These are phyloP conservation scores for Fusarium decemcellulare DNA, from an alignment of 2,329 filamentous ascomycete species.

Conservation along the genomic window DNA sequence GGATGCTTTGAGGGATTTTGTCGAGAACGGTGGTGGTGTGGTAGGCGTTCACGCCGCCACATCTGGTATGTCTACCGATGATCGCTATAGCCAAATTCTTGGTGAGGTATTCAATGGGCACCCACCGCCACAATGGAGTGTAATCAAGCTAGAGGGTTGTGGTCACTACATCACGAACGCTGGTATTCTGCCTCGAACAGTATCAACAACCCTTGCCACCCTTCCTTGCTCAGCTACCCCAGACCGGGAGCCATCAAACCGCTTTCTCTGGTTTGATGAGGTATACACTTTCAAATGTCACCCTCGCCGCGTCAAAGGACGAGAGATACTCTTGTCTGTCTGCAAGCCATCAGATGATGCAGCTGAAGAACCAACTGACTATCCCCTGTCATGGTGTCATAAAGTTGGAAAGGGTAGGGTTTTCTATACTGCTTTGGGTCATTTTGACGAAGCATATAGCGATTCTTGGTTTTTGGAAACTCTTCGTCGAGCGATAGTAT, in stretches of 20 bases:
- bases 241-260: accelerated
- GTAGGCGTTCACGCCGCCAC: conserved; percentile 34
- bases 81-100: conserved; percentile 17
- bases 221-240: accelerated
- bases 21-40: conserved; percentile 21
- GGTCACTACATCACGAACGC: conserved; percentile 5
- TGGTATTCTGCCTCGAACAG: not conserved
- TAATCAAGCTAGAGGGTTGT: not conserved
- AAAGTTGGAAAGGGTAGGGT: conserved; percentile 16
- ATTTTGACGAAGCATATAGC: conserved; percentile 28
- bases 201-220: not conserved
- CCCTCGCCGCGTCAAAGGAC: not conserved
- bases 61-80: not conserved
- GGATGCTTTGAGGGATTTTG: not conserved
- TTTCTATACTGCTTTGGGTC: conserved; percentile 31
- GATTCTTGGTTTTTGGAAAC: conserved; percentile 25
- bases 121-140: conserved; percentile 27
- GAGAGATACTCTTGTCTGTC: conserved; percentile 1
- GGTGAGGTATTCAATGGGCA: conserved; percentile 24
- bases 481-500: conserved; percentile 14
- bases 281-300: conserved; percentile 28
- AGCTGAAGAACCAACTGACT: not conserved
- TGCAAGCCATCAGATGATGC: not conserved
- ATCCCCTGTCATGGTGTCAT: conserved; percentile 25
- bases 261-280: conserved; percentile 28